phyloP scores from a whole-genome alignment of 2,329 filamentous ascomycete species.

The Penicillium sp. region DNA sequence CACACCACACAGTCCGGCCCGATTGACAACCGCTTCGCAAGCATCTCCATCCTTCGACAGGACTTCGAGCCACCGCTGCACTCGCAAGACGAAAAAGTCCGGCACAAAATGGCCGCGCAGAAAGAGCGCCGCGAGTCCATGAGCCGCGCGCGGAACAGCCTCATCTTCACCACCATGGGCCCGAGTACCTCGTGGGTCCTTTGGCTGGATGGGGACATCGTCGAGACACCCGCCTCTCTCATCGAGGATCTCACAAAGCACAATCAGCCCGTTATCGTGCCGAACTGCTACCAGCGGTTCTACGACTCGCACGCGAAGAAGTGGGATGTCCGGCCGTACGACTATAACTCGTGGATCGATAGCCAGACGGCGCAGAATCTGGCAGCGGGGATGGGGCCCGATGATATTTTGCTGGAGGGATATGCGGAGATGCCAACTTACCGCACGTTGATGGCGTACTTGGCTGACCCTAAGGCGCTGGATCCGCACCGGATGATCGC shows the following conservation, averaged over 20 bases:
- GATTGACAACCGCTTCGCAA: slow-evolving; percentile 81
- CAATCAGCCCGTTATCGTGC: slow-evolving; percentile 87
- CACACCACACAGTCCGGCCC: slow-evolving; percentile 81
- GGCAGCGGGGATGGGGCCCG: slow-evolving; percentile 76
- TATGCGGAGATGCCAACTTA: slow-evolving; percentile 94
- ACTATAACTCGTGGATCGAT: slow-evolving; percentile 98
- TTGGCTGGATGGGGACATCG: slow-evolving; percentile 90
- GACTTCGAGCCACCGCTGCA: slow-evolving; percentile 82
- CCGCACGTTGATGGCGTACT: slow-evolving; percentile 84
- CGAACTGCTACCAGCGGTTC: slow-evolving; percentile 93
- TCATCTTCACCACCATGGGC: slow-evolving; percentile 92
- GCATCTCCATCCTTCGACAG: slow-evolving; percentile 90
- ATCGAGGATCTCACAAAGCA: slow-evolving; percentile 90
- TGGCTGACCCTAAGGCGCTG: slow-evolving; percentile 58
- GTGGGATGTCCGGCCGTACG: slow-evolving; percentile 79
- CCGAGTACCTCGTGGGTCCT: slow-evolving; percentile 93
- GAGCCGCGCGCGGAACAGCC: slow-evolving; percentile 89
- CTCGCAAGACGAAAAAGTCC: slow-evolving; percentile 82
- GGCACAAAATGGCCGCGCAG: slow-evolving; percentile 90
- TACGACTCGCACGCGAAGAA: slow-evolving; percentile 70
- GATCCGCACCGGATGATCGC: slow-evolving; percentile 66
- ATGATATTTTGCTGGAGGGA: slow-evolving; percentile 91
- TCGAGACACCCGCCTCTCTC: slow-evolving; percentile 80
- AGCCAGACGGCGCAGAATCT: slow-evolving; percentile 76
- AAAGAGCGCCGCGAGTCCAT: slow-evolving; percentile 84